A percentile compares a stretch with the other conserved stretches of the same genome.
phyloP scores from a whole-genome alignment of 2,329 filamentous ascomycete genomes.

The Apiospora sp. region DNA sequence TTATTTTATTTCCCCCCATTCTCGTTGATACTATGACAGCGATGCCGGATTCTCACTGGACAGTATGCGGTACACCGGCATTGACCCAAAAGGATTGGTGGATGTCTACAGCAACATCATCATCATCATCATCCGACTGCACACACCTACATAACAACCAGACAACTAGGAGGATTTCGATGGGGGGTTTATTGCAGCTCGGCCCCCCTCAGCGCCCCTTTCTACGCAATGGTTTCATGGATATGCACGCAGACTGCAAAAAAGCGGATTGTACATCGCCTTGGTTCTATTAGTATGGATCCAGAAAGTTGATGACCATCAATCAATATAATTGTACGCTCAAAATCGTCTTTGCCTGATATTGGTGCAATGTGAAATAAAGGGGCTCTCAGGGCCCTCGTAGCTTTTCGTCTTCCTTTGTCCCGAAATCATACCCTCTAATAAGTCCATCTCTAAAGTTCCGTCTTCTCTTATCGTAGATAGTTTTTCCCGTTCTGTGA shows the following conservation, averaged over 20 bases:
- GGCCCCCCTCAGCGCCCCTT: neutral
- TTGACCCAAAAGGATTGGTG: neutral
- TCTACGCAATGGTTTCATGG: neutral
- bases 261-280: slow-evolving; percentile 15
- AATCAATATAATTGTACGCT: slow-evolving; percentile 16
- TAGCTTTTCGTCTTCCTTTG: neutral
- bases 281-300: slow-evolving; percentile 4
- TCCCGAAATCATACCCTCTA: neutral
- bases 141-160: neutral
- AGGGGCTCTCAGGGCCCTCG: neutral
- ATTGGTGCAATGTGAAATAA: neutral
- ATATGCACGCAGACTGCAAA: slow-evolving; percentile 21
- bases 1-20: slow-evolving; percentile 13
- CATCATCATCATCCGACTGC: neutral
- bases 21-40: slow-evolving; percentile 21
- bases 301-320: slow-evolving; percentile 3
- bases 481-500: neutral
- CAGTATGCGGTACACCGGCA: neutral
- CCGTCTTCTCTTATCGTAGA: neutral
- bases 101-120: neutral
- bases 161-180: neutral
- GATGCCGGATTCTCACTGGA: neutral
- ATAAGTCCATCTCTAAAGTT: neutral
- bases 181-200: slow-evolving; percentile 2
- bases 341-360: neutral